Evolutionary conservation across 805 yeast species (phyloP).

Genomic region (Jamesozyma rosinii): DNA sequence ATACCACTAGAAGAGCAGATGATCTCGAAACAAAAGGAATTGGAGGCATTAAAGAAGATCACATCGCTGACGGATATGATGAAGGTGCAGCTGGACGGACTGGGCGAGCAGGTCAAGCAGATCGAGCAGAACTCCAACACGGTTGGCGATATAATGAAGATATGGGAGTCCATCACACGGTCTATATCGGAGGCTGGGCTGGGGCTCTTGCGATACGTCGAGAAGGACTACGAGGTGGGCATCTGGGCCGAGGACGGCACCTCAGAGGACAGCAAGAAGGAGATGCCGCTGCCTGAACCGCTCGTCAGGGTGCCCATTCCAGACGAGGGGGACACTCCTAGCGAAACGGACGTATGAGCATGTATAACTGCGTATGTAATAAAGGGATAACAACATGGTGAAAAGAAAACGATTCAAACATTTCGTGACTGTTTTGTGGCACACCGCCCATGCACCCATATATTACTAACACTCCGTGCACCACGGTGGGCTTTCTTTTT

Average conservation of each 20-base stretch:
- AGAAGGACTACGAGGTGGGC: constrained; percentile 28
- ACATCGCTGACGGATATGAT: constrained; percentile 20
- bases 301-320: constrained; percentile 41
- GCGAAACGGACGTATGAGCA: no score
- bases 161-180: constrained; percentile 28
- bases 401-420: no score
- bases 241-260: constrained; percentile 22
- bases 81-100: constrained; percentile 21
- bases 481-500: no score
- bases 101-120: constrained; percentile 19
- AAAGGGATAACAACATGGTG: no score
- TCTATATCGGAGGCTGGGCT: constrained; percentile 28
- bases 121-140: constrained; percentile 22
- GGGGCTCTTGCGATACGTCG: constrained; percentile 25
- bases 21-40: constrained; percentile 17
- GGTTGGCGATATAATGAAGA: constrained; percentile 21
- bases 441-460: no score
- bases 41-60: constrained; percentile 21
- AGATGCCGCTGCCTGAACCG: constrained; percentile 55
- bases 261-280: constrained; percentile 27
- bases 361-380: no score
- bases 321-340: not conserved
- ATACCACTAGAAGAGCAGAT: constrained; percentile 10
- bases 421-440: no score
- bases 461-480: no score